Conservation (phyloP, 768 basidiomycete species). For the Psilocybe cubensis region DNA sequence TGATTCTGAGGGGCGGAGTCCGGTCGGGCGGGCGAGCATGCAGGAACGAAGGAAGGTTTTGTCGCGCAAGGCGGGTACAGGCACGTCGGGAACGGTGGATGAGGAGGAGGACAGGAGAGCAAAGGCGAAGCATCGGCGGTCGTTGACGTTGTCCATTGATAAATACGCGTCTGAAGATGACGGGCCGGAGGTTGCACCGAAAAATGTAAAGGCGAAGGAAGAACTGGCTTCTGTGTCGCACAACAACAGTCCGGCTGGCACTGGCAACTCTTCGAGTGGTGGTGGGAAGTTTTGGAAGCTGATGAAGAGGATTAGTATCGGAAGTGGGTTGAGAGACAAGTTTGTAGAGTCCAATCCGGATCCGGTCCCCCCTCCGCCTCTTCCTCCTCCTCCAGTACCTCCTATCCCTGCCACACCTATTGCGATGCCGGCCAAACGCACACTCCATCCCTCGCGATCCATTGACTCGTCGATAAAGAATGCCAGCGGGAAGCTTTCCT, state of each 20-base stretch:
- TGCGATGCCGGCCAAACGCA: neutral
- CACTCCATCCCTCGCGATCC: constrained; percentile 4
- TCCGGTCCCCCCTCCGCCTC: constrained; percentile 47
- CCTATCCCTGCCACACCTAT: constrained; percentile 59
- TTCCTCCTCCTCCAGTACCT: constrained; percentile 61
- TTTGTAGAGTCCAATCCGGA: constrained; percentile 29
- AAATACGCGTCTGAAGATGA: constrained; percentile 18
- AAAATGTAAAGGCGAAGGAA: constrained; percentile 2
- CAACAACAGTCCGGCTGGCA: neutral
- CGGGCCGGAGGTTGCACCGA: neutral
- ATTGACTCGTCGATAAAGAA: constrained; percentile 6
- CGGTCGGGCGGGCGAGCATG: constrained; percentile 31
- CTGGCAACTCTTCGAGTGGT: constrained; percentile 20
- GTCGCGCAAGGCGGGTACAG: constrained; percentile 13
- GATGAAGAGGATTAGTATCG: constrained; percentile 71
- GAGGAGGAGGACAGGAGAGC: constrained; percentile 7
- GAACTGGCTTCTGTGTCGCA: neutral
- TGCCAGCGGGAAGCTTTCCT: neutral
- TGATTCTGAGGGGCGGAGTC: neutral
- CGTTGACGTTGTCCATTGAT: constrained; percentile 37
- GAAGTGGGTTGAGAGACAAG: constrained; percentile 59
- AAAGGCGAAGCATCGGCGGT: constrained; percentile 23
- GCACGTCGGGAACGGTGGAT: constrained; percentile 7
- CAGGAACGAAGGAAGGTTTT: constrained; percentile 24
- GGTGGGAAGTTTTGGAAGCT: constrained; percentile 65